Percentiles rank a stretch among this genome's conserved stretches.
Evolutionary conservation across 495 filamentous ascomycete genomes (phyloP).

Genomic region (Podospora sp.): DNA sequence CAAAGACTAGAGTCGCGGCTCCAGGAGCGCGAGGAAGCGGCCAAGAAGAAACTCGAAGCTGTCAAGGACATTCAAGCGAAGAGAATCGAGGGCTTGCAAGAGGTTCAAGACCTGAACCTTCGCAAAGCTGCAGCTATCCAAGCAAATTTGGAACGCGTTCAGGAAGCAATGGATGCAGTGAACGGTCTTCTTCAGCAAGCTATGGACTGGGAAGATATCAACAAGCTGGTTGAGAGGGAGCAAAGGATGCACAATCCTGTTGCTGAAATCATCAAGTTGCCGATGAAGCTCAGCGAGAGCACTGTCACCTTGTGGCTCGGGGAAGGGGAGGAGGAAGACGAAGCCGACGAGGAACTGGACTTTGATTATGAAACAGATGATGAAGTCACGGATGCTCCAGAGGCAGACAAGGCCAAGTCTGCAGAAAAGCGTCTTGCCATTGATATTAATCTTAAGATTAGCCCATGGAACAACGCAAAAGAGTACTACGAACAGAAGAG

Average conservation of each 20-base stretch:
- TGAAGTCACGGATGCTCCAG: slow-evolving; percentile 62
- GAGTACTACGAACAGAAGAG: slow-evolving; percentile 92
- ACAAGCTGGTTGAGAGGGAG: slow-evolving; percentile 82
- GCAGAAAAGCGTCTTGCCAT: slow-evolving; percentile 61
- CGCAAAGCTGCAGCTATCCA: slow-evolving; percentile 89
- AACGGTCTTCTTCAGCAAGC: slow-evolving; percentile 87
- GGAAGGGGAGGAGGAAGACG: slow-evolving; percentile 64
- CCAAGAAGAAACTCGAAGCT: slow-evolving; percentile 78
- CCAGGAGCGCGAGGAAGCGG: slow-evolving; percentile 76
- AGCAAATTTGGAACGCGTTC: slow-evolving; percentile 82
- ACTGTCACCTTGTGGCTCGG: slow-evolving; percentile 78
- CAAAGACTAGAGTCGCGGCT: slow-evolving; percentile 86
- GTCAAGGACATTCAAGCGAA: slow-evolving; percentile 80
- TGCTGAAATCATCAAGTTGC: slow-evolving; percentile 82
- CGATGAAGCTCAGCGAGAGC: slow-evolving; percentile 86
- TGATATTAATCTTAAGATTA: slow-evolving; percentile 81
- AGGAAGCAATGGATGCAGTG: slow-evolving; percentile 88
- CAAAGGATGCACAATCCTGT: slow-evolving; percentile 79
- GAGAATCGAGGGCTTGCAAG: slow-evolving; percentile 77
- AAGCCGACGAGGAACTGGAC: slow-evolving; percentile 52
- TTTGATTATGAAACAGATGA: slow-evolving; percentile 67
- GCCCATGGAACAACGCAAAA: slow-evolving; percentile 84
- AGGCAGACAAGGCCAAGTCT: slow-evolving; percentile 43
- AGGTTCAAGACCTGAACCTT: slow-evolving; percentile 77
- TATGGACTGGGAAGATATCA: slow-evolving; percentile 96